Evolutionary conservation across 2,329 filamentous ascomycete species (phyloP).

Genomic region (Aspergillus sp.): DNA sequence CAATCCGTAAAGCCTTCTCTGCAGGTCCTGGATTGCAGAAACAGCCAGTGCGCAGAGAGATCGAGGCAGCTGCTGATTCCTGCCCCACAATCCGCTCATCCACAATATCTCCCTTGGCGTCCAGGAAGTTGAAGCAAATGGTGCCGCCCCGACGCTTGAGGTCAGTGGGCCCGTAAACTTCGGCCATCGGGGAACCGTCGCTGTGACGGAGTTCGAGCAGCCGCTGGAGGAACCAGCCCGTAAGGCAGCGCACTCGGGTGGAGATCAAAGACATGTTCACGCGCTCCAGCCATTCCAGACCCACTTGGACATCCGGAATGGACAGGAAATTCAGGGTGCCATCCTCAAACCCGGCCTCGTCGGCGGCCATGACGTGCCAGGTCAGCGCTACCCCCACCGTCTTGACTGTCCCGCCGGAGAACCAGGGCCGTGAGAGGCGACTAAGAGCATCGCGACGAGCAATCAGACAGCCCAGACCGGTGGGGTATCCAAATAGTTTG

Average conservation of each 20-base stretch:
- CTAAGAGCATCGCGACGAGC: conserved; percentile 9
- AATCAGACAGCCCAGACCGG: conserved; percentile 13
- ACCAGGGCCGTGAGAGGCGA: conserved; percentile 14
- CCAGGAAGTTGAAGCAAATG: conserved; percentile 11
- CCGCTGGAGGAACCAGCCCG: conserved; percentile 10
- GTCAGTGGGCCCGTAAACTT: conserved; percentile 9
- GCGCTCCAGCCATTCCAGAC: conserved; percentile 9
- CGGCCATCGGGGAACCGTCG: conserved; percentile 4
- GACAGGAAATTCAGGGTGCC: conserved; percentile 13
- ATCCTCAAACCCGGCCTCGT: conserved; percentile 12
- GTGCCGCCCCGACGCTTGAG: conserved; percentile 4
- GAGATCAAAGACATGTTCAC: conserved; percentile 5
- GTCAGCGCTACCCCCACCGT: conserved; percentile 1
- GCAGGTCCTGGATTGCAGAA: conserved; percentile 13
- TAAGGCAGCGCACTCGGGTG: conserved; percentile 13
- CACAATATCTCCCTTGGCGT: conserved; percentile 8
- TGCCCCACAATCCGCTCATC: conserved; percentile 15
- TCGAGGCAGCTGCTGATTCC: conserved; percentile 6
- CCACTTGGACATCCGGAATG: conserved; percentile 11
- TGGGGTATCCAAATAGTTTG: conserved; percentile 15
- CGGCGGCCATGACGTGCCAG: conserved; percentile 7
- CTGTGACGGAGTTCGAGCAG: conserved; percentile 8
- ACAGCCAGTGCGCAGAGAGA: conserved; percentile 14
- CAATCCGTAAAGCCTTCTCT: conserved; percentile 10
- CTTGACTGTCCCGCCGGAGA: conserved; percentile 10